Conservation (phyloP, 2,329 filamentous ascomycete genomes). For the Cladosporium sphaerospermum region DNA sequence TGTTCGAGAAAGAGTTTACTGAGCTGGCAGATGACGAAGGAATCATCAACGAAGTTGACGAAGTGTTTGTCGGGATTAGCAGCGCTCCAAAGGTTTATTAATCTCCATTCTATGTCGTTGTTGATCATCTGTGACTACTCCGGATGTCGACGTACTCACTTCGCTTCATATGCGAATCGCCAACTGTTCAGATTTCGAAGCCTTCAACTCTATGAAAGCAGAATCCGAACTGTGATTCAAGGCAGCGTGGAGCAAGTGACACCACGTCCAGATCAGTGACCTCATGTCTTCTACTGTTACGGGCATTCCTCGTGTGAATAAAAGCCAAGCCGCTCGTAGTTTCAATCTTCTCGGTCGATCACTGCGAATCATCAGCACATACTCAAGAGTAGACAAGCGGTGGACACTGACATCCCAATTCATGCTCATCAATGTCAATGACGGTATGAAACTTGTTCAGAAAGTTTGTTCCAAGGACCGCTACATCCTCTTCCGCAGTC, state of each 20-base stretch:
- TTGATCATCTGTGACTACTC: no score
- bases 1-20: slow-evolving; percentile 32
- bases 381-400: not conserved
- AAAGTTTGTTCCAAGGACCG: slow-evolving; percentile 1
- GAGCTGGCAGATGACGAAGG: slow-evolving; percentile 32
- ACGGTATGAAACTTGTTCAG: not conserved
- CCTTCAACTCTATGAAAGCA: no score
- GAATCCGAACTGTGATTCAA: no score
- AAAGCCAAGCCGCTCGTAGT: not conserved
- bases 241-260: no score
- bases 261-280: no score
- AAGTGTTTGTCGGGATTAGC: slow-evolving; percentile 33
- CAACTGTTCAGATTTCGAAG: no score
- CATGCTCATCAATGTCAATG: slow-evolving; percentile 1
- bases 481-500: not conserved
- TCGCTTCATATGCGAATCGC: no score
- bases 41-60: slow-evolving; percentile 34
- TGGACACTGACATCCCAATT: slow-evolving; percentile 4
- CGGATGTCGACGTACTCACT: no score
- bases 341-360: not conserved
- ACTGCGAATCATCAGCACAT: not conserved
- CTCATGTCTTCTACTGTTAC: no score
- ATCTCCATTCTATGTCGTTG: no score
- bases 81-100: not conserved
- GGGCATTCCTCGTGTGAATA: no score